A percentile compares a stretch with the other conserved stretches of the same genome.
These are phyloP conservation scores for Thalassiosira livingstoniorum DNA, from an alignment of 352 stramenopile species.

Conservation along the genomic window DNA sequence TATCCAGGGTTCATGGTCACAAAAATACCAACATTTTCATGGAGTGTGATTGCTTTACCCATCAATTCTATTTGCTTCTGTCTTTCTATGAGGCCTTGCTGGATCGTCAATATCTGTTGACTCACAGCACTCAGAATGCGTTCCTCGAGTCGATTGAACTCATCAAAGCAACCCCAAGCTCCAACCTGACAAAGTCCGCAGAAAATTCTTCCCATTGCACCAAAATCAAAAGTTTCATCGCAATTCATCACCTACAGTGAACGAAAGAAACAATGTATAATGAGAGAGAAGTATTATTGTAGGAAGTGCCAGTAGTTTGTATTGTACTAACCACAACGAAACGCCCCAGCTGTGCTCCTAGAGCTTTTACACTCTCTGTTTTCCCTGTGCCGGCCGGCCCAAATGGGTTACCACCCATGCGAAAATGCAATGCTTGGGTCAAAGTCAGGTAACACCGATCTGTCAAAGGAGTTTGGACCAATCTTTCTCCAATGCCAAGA, in stretches of 20 bases:
- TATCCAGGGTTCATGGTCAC: slow-evolving; percentile 99
- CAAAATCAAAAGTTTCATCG: slow-evolving; percentile 99
- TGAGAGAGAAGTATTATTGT: no score
- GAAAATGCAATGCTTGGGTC: slow-evolving; percentile 98
- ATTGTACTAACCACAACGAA: slow-evolving; percentile 99
- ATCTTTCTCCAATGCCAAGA: slow-evolving; percentile 97
- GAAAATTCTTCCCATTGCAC: slow-evolving; percentile 99
- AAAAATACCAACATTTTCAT: slow-evolving; percentile 99
- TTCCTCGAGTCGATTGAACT: slow-evolving; percentile 99
- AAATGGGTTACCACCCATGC: slow-evolving; percentile 95
- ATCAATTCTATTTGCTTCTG: slow-evolving; percentile 93
- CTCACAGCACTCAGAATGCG: slow-evolving; percentile 99
- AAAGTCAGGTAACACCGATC: slow-evolving; percentile 99
- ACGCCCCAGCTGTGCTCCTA: slow-evolving; percentile 97
- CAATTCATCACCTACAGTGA: no score
- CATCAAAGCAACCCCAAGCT: slow-evolving; percentile 99
- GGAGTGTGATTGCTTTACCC: slow-evolving; percentile 93
- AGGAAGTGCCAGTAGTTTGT: no score
- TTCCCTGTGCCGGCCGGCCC: slow-evolving; percentile 99
- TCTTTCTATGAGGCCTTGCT: slow-evolving; percentile 93
- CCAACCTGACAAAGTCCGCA: slow-evolving; percentile 99
- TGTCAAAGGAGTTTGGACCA: slow-evolving; percentile 99
- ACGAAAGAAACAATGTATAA: no score
- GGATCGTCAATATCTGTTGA: slow-evolving; percentile 99
- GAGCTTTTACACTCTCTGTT: slow-evolving; percentile 99